Base-by-base conservation (phyloP, 345 rosid genomes). In the Heritiera fomes region DNA sequence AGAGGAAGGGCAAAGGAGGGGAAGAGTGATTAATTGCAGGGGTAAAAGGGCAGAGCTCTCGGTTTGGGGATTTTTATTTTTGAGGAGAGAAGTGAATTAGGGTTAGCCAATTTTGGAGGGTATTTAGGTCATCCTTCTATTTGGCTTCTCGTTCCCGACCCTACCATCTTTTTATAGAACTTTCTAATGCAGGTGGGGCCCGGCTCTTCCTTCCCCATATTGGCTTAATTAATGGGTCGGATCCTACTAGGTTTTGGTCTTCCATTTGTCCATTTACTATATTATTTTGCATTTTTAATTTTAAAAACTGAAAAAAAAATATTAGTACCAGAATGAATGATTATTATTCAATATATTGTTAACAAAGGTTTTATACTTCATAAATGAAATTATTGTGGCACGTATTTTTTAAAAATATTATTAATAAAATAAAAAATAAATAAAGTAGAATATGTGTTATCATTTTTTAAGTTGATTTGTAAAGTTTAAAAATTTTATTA, bases 71-170 rank as follows among this genome's bases (percentile, higher is more conserved):
- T 18, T 18, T 56, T 23, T 11, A 32, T 23, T 23, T 23, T 6
- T 13, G 7, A 46, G 8, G 5, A 45, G 73, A 68, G 34, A 20
- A 45, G 18, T 46, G 55, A 69, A 12, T n/a, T 30, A 70, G 74
- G 74, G 74, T 70, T 68, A 47, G 43, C 12, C 59, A 50, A 28
- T 46, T 49, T 28, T 13, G 3, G 43, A 70, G 74, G 59, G 74
- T 28, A 46, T 47, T 69, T 70, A 14, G 58, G 74, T 70, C 74
- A 47, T 49, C 38, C 74, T 66, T 1, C 28, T 23, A 23, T 23
- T 0, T 30, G 8, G 18, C 66, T 18, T 47, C 5, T 1, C 3
- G 38, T 10, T 12, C 8, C 8, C 17, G 1, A 8, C 47, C 47
- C 8, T 5, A 40, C 43, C 43, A 23, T 4, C 32, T n/a, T 10